phyloP scores from a whole-genome alignment of 2,329 filamentous ascomycete genomes.

The Aspergillus latus region DNA sequence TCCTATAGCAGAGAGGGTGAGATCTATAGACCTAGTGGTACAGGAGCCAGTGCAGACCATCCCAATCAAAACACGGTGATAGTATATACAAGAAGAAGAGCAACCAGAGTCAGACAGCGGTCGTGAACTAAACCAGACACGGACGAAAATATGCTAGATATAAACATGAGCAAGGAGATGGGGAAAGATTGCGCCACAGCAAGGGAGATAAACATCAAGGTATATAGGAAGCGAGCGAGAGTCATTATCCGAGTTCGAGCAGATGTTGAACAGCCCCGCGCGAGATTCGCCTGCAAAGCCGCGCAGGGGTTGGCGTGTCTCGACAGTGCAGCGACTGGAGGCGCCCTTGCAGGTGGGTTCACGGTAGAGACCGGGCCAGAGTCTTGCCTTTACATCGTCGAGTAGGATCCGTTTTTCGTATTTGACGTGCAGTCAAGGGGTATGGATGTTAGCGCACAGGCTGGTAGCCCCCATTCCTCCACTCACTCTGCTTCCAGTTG shows the following conservation, averaged over 20 bases:
- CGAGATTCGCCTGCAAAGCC: neutral
- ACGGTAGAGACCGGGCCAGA: neutral
- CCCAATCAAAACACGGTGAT: neutral
- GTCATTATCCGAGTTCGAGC: neutral
- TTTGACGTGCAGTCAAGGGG: neutral
- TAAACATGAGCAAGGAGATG: neutral
- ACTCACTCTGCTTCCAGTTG: constrained; percentile 41
- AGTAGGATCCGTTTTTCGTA: neutral
- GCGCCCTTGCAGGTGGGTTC: neutral
- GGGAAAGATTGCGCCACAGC: neutral
- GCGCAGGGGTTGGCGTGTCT: neutral
- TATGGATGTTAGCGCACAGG: constrained; percentile 19
- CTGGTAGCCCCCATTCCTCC: constrained; percentile 30
- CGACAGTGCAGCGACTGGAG: neutral
- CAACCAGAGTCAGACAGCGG: neutral
- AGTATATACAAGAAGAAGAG: neutral
- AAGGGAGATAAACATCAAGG: neutral
- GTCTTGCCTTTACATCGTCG: neutral
- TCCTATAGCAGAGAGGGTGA: neutral
- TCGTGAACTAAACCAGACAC: neutral
- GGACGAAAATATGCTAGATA: neutral
- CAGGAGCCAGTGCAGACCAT: neutral
- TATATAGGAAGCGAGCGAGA: neutral
- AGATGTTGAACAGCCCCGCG: neutral
- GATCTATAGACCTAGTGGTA: neutral